Base-by-base conservation (phyloP, 2,329 filamentous ascomycete genomes). In the Aureobasidium namibiae region DNA sequence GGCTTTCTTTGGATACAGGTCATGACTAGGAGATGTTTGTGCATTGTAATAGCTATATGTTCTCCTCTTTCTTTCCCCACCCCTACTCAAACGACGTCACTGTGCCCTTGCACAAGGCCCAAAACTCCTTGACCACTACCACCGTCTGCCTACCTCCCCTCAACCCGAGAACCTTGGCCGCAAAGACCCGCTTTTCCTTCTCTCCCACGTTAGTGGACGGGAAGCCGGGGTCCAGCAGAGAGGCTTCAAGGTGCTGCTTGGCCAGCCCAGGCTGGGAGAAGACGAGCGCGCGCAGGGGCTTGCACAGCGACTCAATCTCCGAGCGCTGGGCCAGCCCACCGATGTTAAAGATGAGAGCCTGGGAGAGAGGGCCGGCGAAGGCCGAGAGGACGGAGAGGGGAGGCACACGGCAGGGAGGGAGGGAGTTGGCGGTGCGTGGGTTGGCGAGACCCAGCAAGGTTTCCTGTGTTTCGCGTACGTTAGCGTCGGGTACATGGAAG, bases 91-190 rank as follows among this genome's bases (percentile, higher is more conserved):
- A 61, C 24, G 44, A 50, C 14, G 33, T 57, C 11, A 72, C 66
- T 31, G 72, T 73, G 4, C 78, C 78, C 48, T 87, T 77, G 62
- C 85, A 86, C 2, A 80, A 77, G n/a, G 89, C 73, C 84, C 86
- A 91, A 67, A 90, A 90, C 31, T 89, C 85, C 61, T 82, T 80
- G 3, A 89, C 82, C 1, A 88, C 77, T 58, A 84, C 80, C 63
- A 86, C 88, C 3, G 87, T 89, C 52, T 78, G 74, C 63, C 81
- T 78, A 24, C 81, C 77, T 8, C 88, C 87, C 39, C 88, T 78
- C 34, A 89, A 74, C 81, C 76, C 83, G 33, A 87, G 73, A 10
- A 91, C 68, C 67, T 85, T 88, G 69, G 85, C 83, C 34, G 89
- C 66, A 65, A 89, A 90, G 11, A 82, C 63, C 2, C 72, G 72